Evolutionary conservation across 805 yeast genomes (phyloP).

Genomic region (Priceomyces fermenticarens): DNA sequence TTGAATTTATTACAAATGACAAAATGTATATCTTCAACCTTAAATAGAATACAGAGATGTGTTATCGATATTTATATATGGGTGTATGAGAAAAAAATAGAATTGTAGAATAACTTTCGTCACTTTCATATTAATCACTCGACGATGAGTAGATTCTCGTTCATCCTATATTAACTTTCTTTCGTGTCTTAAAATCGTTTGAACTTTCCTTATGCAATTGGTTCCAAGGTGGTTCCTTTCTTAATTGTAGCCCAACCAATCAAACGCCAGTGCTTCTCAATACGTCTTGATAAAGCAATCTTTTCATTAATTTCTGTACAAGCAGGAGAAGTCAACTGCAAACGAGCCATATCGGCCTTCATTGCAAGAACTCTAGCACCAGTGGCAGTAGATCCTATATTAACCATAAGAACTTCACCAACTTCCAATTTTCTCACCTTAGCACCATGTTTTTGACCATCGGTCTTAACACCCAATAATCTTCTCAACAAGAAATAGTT

Average conservation of each 20-base stretch:
- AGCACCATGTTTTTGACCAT: slow-evolving; percentile 90
- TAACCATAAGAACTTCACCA: slow-evolving; percentile 97
- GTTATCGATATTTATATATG: slow-evolving; percentile 3
- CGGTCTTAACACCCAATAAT: slow-evolving; percentile 96
- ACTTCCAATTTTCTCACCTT: slow-evolving; percentile 92
- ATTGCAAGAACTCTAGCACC: slow-evolving; percentile 99
- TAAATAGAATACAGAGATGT: slow-evolving; percentile 14
- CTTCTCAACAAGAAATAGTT: slow-evolving; percentile 96
- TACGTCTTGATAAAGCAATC: slow-evolving; percentile 98
- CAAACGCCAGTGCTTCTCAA: slow-evolving; percentile 99
- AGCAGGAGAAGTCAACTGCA: slow-evolving; percentile 94
- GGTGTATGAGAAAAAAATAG: slow-evolving; percentile 1
- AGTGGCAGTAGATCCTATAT: slow-evolving; percentile 98
- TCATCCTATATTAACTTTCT: not conserved
- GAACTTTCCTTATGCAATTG: slow-evolving; percentile 43
- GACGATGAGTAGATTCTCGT: too few relatives aligned
- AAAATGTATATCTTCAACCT: slow-evolving; percentile 11
- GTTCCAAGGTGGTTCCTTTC: slow-evolving; percentile 88
- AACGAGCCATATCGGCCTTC: slow-evolving; percentile 98
- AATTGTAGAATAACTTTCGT: not conserved
- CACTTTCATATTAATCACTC: too few relatives aligned
- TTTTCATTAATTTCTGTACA: slow-evolving; percentile 98
- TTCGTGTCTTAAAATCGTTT: not conserved
- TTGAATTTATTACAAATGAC: not conserved
- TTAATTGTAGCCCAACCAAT: slow-evolving; percentile 99